phyloP scores from a whole-genome alignment of 129 eudicot genomes.

The Flaveria bidentis region DNA sequence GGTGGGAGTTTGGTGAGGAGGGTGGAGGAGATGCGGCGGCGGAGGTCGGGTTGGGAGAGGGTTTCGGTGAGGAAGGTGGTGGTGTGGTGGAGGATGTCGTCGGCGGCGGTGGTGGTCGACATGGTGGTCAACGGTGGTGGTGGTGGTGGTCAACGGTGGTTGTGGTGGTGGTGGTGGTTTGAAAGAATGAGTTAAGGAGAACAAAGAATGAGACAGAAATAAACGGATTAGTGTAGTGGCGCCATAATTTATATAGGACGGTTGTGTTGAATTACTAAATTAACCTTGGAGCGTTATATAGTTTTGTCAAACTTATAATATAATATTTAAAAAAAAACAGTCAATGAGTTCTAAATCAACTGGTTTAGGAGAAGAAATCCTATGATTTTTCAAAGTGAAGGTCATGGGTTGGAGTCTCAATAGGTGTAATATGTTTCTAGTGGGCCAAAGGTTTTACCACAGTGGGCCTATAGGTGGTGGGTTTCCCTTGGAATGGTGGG shows the following conservation, averaged over 20 bases:
- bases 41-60: conserved; percentile 49
- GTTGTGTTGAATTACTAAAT: conserved; percentile 19
- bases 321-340: no score
- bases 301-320: not conserved
- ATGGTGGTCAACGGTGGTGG: conserved; percentile 33
- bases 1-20: conserved; percentile 41
- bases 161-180: conserved; percentile 5
- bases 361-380: no score
- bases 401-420: no score
- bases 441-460: no score
- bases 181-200: not conserved
- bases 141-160: conserved; percentile 22
- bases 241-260: conserved; percentile 33
- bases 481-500: no score
- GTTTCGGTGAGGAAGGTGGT: conserved; percentile 51
- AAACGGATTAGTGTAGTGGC: conserved; percentile 29
- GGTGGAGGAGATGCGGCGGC: conserved; percentile 46
- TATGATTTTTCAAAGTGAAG: no score
- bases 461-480: no score
- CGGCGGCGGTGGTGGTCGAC: conserved; percentile 42
- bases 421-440: no score
- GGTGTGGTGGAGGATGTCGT: conserved; percentile 52
- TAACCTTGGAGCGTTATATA: conserved; percentile 19
- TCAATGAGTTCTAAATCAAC: no score
- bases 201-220: conserved; percentile 26